Evolutionary conservation across 805 yeast species (phyloP).

Genomic region (Saccharomyces jurei): DNA sequence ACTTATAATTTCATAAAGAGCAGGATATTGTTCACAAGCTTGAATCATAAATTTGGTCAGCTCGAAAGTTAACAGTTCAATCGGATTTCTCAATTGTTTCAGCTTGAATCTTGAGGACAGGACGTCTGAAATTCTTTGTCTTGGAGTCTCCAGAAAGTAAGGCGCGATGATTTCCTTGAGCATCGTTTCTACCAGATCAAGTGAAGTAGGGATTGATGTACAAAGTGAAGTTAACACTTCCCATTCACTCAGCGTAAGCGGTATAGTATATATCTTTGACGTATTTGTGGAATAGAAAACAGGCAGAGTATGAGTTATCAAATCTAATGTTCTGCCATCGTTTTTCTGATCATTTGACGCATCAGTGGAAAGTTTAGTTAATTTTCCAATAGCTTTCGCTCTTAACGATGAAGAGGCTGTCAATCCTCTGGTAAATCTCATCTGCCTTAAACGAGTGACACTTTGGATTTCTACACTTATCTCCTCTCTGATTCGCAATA

Average conservation of each 20-base stretch:
- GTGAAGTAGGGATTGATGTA: slow-evolving; percentile 28
- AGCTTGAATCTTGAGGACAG: slow-evolving; percentile 28
- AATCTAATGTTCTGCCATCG: slow-evolving; percentile 6
- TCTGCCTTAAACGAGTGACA: slow-evolving; percentile 1
- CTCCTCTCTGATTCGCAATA: not conserved
- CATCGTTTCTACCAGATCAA: slow-evolving; percentile 33
- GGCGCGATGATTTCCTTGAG: slow-evolving; percentile 36
- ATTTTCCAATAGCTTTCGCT: slow-evolving; percentile 19
- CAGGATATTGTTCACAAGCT: slow-evolving; percentile 24
- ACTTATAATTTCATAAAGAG: slow-evolving; percentile 13
- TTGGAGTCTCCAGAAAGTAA: slow-evolving; percentile 44
- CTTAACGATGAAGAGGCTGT: slow-evolving; percentile 11
- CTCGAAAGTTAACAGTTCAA: slow-evolving; percentile 33
- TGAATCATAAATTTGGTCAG: slow-evolving; percentile 29
- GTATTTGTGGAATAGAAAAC: slow-evolving; percentile 20
- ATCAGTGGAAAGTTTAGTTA: slow-evolving; percentile 13
- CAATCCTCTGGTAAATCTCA: slow-evolving; percentile 9
- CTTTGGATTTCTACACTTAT: not conserved
- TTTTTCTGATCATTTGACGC: not conserved
- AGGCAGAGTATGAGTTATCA: slow-evolving; percentile 23
- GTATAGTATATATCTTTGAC: slow-evolving; percentile 29
- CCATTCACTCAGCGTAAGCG: slow-evolving; percentile 44
- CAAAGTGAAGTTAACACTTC: slow-evolving; percentile 50
- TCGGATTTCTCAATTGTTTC: slow-evolving; percentile 32
- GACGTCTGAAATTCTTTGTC: slow-evolving; percentile 39